Base-by-base conservation (phyloP, 805 yeast species). In the Sugiyamaella boreocaroliniensis region DNA sequence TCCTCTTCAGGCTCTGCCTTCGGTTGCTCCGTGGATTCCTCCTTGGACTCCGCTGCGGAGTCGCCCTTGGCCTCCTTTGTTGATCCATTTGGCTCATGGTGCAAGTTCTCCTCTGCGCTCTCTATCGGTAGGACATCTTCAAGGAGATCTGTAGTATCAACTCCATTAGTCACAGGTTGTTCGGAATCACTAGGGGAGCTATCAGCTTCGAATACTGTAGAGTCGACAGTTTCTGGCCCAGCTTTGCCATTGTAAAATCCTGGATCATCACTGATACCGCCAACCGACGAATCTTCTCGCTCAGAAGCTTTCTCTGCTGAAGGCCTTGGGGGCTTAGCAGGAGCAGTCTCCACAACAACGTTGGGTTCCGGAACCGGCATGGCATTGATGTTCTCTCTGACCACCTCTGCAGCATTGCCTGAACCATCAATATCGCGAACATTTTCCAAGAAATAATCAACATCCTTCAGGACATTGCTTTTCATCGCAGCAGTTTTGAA, bases 361-460 rank as follows among this genome's bases (percentile, higher is more conserved):
- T 16, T 29, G 8, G 43, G 12, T 29, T 55, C 59, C 10, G 58
- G 59, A 6, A 55, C 57, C 12, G 46, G 50, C 52, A 59, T 50
- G 6, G 59, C 58, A 8, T 53, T 42, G 8, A 58, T 54, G 43
- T 56, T 59, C 40, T 56, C 61, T 50, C 45, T 42, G 18, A 59
- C 26, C 6, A 58, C 58, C 48, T 59, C 53, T 2, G 53, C 54
- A 14, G 57, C 48, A 43, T 55, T 59, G 26, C 57, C 64, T 11
- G 62, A 40, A 2, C 62, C 67, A 26, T 78, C 76, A 9, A 81
- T 62, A 51, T 78, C 81, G 48, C 77, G 74, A 29, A 83, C 67
- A 54, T 81, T 81, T n/a, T 76, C 85, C 54, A 81, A 65, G 64
- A 84, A 83, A 60, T 76, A 83, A 60, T 79, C 83, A 9, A 83